Base-by-base conservation (phyloP, 768 basidiomycete genomes). In the Stropharia rugosoannulata region DNA sequence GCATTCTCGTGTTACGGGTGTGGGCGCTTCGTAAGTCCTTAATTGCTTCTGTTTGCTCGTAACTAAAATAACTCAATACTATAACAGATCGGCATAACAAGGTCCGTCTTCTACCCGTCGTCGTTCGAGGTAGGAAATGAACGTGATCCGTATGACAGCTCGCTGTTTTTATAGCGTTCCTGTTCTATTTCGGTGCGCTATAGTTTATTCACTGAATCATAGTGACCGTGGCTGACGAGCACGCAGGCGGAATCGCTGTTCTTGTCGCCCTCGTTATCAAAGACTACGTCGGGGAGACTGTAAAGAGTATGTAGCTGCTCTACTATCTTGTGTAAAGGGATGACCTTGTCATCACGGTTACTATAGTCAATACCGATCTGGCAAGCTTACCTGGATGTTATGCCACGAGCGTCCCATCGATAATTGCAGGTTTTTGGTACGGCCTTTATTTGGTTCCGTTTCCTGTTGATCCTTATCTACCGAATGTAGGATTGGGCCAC, bases 371-470 rank as follows among this genome's bases (percentile, higher is more conserved):
- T 45, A 58, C 45, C 1, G 38, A 42, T 1, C 51, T 70, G 1
- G 36, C 51, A 5, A 60, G 52, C 51, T 53, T 69, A n/a, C 68
- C 68, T 4, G 68, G 68, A n/a, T 69, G 68, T 55, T 69, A 69
- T 56, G 64, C 68, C 1, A 63, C 62, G 5, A 62, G 56, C 13
- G 66, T 70, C 3, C 68, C 67, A 35, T 59, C 62, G 9, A 65
- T 65, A 10, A 66, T 70, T 41, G 67, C 63, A 9, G 68, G 68
- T 2, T 64, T 64, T 49, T 70, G 66, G 68, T 69, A 35, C n/a
- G 65, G 51, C 9, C 11, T 19, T 16, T 40, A 13, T 16, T 16
- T 13, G 10, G 1, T 27, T 29, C 22, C 45, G 10, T 8, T 13
- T 35, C 22, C 15, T 11, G 6, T 39, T 9, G 8, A 15, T 7